A percentile compares a stretch with the other conserved stretches of the same genome.
phyloP scores from a whole-genome alignment of 371 early-diverging fungal genomes.

The Neoconidiobolus thromboides region DNA sequence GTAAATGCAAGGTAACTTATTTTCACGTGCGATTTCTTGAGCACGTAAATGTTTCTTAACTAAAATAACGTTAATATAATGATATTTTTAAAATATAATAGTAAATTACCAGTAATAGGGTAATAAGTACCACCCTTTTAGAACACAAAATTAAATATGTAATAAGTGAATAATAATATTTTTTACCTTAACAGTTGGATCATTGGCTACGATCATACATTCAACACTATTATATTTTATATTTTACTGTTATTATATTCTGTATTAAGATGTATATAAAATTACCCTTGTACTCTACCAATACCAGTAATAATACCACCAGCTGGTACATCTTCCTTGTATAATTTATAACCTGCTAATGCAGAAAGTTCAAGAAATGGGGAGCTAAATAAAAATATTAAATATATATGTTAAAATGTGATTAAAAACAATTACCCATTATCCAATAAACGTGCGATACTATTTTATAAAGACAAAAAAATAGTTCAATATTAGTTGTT shows the following conservation, averaged over 20 bases:
- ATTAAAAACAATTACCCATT: slow-evolving; percentile 33
- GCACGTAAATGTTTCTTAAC: slow-evolving; percentile 96
- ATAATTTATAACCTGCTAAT: slow-evolving; percentile 81
- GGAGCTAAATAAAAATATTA: slow-evolving; percentile 21
- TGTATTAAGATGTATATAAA: neutral
- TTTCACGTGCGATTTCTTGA: slow-evolving; percentile 92
- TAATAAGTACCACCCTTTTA: slow-evolving; percentile 89
- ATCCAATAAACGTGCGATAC: slow-evolving; percentile 69
- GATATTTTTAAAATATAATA: neutral
- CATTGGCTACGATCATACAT: slow-evolving; percentile 95
- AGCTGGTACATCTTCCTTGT: slow-evolving; percentile 73
- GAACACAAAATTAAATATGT: slow-evolving; percentile 1
- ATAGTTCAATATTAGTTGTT: neutral
- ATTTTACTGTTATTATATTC: too few relatives aligned
- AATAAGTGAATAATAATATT: neutral
- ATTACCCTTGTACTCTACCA: slow-evolving; percentile 80
- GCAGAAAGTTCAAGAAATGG: slow-evolving; percentile 92
- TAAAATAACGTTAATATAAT: slow-evolving; percentile 9
- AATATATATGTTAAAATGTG: neutral
- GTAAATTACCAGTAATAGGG: slow-evolving; percentile 61
- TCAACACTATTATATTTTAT: slow-evolving; percentile 32
- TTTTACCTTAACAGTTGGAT: slow-evolving; percentile 60
- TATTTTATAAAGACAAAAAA: slow-evolving; percentile 7
- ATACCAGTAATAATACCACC: slow-evolving; percentile 95
- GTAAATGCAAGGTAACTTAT: slow-evolving; percentile 88